These are phyloP conservation scores for Fragilariopsis cylindrus DNA, from an alignment of 108 stramenopile species.

Conservation along the genomic window DNA sequence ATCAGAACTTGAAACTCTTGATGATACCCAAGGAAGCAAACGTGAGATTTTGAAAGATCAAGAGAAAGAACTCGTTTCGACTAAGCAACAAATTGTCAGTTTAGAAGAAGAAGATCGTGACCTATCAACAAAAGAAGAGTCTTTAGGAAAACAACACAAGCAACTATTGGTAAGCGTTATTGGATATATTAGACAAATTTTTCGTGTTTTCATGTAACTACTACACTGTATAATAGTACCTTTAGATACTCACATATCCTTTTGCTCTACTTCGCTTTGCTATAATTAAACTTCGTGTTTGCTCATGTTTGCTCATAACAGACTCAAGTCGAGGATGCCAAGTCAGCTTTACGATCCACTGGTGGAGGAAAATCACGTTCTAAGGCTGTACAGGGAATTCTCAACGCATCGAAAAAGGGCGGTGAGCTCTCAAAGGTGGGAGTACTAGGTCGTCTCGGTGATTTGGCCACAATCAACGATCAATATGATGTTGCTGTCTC, in stretches of 20 bases:
- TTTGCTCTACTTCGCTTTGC: neutral
- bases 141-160: conserved; percentile 50
- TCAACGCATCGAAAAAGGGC: conserved; percentile 82
- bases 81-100: conserved; percentile 47
- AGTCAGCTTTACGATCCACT: conserved; percentile 62
- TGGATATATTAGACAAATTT: neutral
- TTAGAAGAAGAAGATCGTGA: conserved; percentile 60
- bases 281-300: neutral
- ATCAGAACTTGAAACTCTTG: conserved; percentile 67
- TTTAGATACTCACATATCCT: neutral
- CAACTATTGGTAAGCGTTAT: conserved; percentile 59
- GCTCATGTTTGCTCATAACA: conserved; percentile 20
- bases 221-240: too few species aligned
- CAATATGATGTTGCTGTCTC: conserved; percentile 97
- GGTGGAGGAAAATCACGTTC: conserved; percentile 50
- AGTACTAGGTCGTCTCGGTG: conserved; percentile 95
- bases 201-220: neutral
- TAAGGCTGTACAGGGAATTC: conserved; percentile 73
- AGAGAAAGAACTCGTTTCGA: conserved; percentile 47
- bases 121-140: conserved; percentile 49
- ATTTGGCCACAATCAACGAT: conserved; percentile 87
- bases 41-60: conserved; percentile 45
- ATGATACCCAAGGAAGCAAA: conserved; percentile 55
- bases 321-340: conserved; percentile 76
- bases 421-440: conserved; percentile 84